A percentile compares a stretch with the other conserved stretches of the same genome.
phyloP scores from a whole-genome alignment of 257 asterid genomes.

The Rehmannia glutinosa region DNA sequence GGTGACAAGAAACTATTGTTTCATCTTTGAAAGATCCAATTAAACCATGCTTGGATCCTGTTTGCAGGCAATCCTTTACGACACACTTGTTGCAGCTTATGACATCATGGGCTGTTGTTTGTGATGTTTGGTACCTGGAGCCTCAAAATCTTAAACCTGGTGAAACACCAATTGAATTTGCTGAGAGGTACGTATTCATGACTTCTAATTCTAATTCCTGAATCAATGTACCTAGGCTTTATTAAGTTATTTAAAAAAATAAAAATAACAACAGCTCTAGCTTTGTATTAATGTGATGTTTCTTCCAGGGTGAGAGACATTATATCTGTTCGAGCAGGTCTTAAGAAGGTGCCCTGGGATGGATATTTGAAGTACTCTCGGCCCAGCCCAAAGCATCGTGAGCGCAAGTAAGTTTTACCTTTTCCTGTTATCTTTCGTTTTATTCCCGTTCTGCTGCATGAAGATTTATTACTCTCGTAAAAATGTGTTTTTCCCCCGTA shows the following conservation, averaged over 20 bases:
- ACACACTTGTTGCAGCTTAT: constrained; percentile 92
- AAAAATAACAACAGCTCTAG: neutral
- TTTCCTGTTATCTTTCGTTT: neutral
- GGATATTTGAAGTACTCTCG: constrained; percentile 85
- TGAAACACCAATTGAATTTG: constrained; percentile 92
- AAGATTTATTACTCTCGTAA: neutral
- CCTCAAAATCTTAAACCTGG: constrained; percentile 90
- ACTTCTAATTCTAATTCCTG: neutral
- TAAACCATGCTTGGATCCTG: neutral
- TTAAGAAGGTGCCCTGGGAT: constrained; percentile 45
- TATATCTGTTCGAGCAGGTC: constrained; percentile 78
- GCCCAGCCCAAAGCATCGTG: constrained; percentile 92
- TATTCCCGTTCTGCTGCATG: neutral
- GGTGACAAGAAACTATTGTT: neutral
- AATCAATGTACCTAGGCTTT: neutral
- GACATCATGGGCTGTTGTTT: constrained; percentile 99
- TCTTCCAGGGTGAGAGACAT: constrained; percentile 80
- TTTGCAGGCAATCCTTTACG: constrained; percentile 88
- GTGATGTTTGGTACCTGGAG: constrained; percentile 98
- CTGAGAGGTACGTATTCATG: constrained; percentile 64
- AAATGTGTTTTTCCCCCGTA: too few species aligned
- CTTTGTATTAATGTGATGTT: constrained; percentile 11
- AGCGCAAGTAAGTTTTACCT: constrained; percentile 67
- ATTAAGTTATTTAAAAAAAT: neutral
- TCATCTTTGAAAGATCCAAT: neutral